These are phyloP conservation scores for Geotrichum candidum DNA, from an alignment of 1,139 yeast genomes.

Conservation along the genomic window DNA sequence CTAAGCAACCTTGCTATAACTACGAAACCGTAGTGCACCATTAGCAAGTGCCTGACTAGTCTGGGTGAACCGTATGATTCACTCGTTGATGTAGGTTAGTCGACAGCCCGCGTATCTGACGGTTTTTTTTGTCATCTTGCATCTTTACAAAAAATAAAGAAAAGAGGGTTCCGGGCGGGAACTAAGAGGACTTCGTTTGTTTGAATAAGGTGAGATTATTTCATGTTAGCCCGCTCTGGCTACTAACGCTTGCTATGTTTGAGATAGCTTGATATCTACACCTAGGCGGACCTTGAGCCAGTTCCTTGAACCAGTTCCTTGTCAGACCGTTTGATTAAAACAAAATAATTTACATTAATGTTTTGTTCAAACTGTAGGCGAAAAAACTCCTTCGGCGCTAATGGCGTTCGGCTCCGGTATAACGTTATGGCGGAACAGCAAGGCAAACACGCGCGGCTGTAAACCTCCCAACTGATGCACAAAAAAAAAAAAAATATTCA, in stretches of 20 bases:
- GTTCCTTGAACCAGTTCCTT: not conserved
- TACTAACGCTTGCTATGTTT: too few relatives aligned
- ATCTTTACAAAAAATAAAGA: not conserved
- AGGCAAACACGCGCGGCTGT: not conserved
- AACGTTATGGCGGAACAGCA: not conserved
- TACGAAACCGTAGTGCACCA: not conserved
- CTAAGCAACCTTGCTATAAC: not conserved
- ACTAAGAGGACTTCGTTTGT: too few relatives aligned
- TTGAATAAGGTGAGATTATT: too few relatives aligned
- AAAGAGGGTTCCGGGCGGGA: too few relatives aligned
- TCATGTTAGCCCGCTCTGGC: too few relatives aligned
- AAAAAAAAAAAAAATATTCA: not conserved
- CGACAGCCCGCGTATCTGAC: not conserved
- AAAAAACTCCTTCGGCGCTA: not conserved
- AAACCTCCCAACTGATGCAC: not conserved
- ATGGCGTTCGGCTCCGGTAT: not conserved
- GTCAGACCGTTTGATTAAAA: not conserved
- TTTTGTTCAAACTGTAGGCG: not conserved
- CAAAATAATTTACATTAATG: too few relatives aligned
- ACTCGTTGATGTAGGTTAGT: not conserved
- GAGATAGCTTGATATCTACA: too few relatives aligned
- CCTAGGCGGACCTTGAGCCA: too few relatives aligned
- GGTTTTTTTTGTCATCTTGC: not conserved
- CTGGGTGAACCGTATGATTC: not conserved
- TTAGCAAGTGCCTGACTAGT: not conserved